Conservation (phyloP, 106 monocot genomes). For the Allium fistulosum region DNA sequence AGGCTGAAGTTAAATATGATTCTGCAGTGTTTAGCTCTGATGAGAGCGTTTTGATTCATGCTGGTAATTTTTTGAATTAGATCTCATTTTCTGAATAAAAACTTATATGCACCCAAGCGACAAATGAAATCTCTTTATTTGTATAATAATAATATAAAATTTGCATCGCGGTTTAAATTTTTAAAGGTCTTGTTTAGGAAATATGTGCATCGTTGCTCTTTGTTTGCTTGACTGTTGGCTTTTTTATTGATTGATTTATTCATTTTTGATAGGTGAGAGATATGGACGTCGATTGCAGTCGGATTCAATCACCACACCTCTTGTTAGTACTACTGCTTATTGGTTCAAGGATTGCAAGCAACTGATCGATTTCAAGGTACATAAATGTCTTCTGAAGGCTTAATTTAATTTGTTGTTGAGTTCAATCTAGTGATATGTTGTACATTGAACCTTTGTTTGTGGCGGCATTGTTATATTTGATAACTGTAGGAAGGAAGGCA, state of each 20-base stretch:
- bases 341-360: constrained; percentile 84
- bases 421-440: no score
- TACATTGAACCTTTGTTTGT: no score
- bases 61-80: constrained; percentile 31
- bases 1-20: constrained; percentile 6
- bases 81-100: not conserved
- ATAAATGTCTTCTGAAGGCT: not conserved
- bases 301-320: constrained; percentile 85
- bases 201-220: no score
- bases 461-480: not conserved
- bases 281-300: constrained; percentile 58
- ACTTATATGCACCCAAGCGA: no score
- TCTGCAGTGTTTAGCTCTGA: constrained; percentile 41
- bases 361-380: constrained; percentile 89
- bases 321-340: constrained; percentile 89
- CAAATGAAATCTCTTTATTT: no score
- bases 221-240: not conserved
- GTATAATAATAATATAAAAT: no score
- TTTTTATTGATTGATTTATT: not conserved
- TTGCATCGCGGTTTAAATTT: no score
- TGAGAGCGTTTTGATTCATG: constrained; percentile 85
- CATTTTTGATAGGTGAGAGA: constrained; percentile 58
- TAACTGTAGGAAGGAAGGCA: constrained; percentile 75
- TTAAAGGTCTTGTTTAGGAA: no score
- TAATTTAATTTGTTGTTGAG: not conserved